Evolutionary conservation across 352 stramenopile species (phyloP), one percentile per base, ranked within the genome.

Genomic region (Pythium rhizo-oryzae): DNA sequence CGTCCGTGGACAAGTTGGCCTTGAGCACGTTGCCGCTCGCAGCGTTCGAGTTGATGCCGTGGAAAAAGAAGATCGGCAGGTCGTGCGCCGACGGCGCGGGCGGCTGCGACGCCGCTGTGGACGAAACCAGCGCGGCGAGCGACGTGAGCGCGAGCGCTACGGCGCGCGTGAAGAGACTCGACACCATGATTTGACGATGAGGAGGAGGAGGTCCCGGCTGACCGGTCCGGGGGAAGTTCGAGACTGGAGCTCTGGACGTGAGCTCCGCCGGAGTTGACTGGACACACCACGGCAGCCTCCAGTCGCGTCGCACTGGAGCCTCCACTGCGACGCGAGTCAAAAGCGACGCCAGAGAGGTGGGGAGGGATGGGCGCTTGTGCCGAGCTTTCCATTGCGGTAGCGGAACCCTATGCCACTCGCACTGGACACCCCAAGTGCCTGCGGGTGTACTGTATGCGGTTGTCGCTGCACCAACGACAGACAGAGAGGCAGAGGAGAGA

Each of bases 61-160:
- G 79, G 63, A 86, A 82, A 68, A 82, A 84, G 70, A 84, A 80
- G 25, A 80, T 70, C 0, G 80, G 80, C 7, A 86, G 62, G 25
- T 44, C 49, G 50, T 69, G 52, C 18, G 53, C 56, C 25, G 62
- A 43, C 4, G 23, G 35, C n/a, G 39, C 55, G 28, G 28, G 28
- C 28, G 28, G 28, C n/a, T n/a, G n/a, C 28, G 28, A 33, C 28
- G 3, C 28, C 2, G 28, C 28, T 8, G 55, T 12, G n/a, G n/a
- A 13, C n/a, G 55, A 37, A 13, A 52, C 8, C 23, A 50, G 23
- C 19, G 30, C 21, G n/a, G 35, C 55, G n/a, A 51, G 5, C 33
- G 33, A 46, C 19, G n/a, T 7, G 19, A 52, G 6, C 4, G 23
- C 8, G 51, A 57, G 51, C 51, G 51, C 37, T 2, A 9, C 35